Evolutionary conservation across 805 yeast species (phyloP).

Genomic region (Kluyveromyces wickerhamii): DNA sequence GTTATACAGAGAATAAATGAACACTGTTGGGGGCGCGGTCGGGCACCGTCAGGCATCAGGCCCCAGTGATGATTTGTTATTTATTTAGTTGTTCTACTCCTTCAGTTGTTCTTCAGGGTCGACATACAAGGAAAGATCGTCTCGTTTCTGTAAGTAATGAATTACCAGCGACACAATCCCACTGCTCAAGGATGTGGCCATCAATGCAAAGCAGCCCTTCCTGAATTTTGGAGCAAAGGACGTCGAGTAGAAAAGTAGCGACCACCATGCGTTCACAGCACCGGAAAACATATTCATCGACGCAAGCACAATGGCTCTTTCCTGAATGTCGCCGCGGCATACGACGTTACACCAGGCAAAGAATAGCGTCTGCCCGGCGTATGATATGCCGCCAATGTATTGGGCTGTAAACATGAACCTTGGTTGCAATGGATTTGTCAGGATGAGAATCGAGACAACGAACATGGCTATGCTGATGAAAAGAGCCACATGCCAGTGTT

Average conservation of each 20-base stretch:
- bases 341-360: constrained; percentile 60
- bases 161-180: constrained; percentile 35
- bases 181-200: constrained; percentile 42
- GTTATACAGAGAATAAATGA: too few species aligned
- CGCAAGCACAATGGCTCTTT: constrained; percentile 55
- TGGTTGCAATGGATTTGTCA: constrained; percentile 34
- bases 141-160: constrained; percentile 37
- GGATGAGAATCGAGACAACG: constrained; percentile 40
- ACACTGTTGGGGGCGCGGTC: too few species aligned
- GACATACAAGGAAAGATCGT: constrained; percentile 3
- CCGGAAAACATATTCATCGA: constrained; percentile 60
- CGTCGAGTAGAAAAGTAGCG: constrained; percentile 45
- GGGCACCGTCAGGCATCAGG: too few species aligned
- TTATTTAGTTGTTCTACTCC: background rate
- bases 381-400: constrained; percentile 45
- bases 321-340: constrained; percentile 51
- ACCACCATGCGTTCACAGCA: constrained; percentile 62
- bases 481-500: constrained; percentile 46
- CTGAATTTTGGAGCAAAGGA: constrained; percentile 42
- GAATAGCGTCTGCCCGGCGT: constrained; percentile 53
- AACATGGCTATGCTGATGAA: constrained; percentile 37
- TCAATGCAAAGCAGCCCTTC: constrained; percentile 50
- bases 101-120: constrained; percentile 3
- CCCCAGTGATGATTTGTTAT: too few species aligned
- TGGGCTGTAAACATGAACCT: constrained; percentile 44